Percentiles rank a stretch among this genome's conserved stretches.
These are phyloP conservation scores for Pneumocystis wakefieldiae DNA, from an alignment of 1,139 yeast genomes.

Conservation along the genomic window DNA sequence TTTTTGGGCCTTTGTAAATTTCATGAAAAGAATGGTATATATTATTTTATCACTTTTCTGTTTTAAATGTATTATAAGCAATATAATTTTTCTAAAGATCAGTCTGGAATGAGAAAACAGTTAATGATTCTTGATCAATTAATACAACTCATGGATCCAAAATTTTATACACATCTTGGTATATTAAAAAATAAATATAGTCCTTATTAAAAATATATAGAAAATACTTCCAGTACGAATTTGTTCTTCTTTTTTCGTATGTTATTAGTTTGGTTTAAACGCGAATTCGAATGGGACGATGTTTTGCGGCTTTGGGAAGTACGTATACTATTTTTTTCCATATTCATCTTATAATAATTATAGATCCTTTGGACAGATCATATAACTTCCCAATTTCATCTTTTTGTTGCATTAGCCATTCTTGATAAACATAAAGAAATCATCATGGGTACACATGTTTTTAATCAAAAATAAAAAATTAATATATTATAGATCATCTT, in stretches of 20 bases:
- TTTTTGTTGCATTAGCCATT: constrained; percentile 74
- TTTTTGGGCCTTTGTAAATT: constrained; percentile 77
- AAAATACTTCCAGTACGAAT: constrained; percentile 25
- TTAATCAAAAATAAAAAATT: not conserved
- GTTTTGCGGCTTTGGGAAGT: constrained; percentile 78
- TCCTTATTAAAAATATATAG: constrained; percentile 28
- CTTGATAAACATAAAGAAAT: constrained; percentile 73
- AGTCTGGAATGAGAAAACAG: constrained; percentile 83
- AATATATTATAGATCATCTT: constrained; percentile 39
- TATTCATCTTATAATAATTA: not conserved
- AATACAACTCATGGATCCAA: constrained; percentile 78
- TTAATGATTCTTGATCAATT: constrained; percentile 69
- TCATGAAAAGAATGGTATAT: constrained; percentile 69
- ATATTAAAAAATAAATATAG: constrained; percentile 44
- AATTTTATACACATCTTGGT: constrained; percentile 63
- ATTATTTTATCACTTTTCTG: not conserved
- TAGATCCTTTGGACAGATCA: constrained; percentile 63
- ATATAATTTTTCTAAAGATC: constrained; percentile 78
- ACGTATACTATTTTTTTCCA: not conserved
- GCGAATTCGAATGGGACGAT: constrained; percentile 75
- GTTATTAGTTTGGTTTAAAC: constrained; percentile 87
- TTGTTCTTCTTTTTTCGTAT: constrained; percentile 87
- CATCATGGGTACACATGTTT: constrained; percentile 24
- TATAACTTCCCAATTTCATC: constrained; percentile 70
- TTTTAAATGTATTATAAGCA: constrained; percentile 26